Base-by-base conservation (phyloP, 331 rosid genomes). In the Acacia concinna region DNA sequence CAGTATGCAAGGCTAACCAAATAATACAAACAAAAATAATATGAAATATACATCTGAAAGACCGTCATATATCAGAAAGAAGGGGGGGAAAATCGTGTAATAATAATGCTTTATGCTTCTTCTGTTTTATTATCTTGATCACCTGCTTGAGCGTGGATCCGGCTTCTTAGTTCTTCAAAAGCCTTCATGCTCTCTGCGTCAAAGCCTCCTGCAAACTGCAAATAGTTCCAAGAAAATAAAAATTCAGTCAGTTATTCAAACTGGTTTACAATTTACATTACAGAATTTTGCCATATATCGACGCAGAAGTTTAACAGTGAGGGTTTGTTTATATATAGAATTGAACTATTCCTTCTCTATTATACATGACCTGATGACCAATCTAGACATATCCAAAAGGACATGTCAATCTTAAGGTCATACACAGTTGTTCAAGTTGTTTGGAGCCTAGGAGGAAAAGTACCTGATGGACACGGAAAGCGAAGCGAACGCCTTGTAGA, bases 391-490 rank as follows among this genome's bases (percentile, higher is more conserved):
- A 6, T 17, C 35, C 67, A 27, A 12, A 67, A 40, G 32, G 17
- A 18, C 20, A 66, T 7, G 28, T n/a, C 30, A 66, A 66, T 37
- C 47, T 66, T 35, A 37, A 66, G 37, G n/a, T n/a, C n/a, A n/a
- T 2, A 30, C 40, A 31, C 31, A 6, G 6, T 6, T 63, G 13
- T 21, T 67, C 21, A 10, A 40, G 30, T 8, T 18, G n/a, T 28
- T 14, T 2, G 34, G 2, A 69, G 27, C 14, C 57, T 31, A 73
- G 28, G 47, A 59, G 56, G 54, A 40, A 31, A 31, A 4, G 38
- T 87, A 91, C 97, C 97, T 93, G 98, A 89, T 93, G 98, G 81
- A 91, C 94, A 20, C 96, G 92, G 87, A 93, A 93, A 52, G 98
- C 98, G 44, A 93, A 93, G 23, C 93, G 97, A 28, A 93, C 97